Percentiles rank a stretch among this genome's conserved stretches.
Evolutionary conservation across 352 stramenopile species (phyloP).

Genomic region (Aphanomyces astaci): DNA sequence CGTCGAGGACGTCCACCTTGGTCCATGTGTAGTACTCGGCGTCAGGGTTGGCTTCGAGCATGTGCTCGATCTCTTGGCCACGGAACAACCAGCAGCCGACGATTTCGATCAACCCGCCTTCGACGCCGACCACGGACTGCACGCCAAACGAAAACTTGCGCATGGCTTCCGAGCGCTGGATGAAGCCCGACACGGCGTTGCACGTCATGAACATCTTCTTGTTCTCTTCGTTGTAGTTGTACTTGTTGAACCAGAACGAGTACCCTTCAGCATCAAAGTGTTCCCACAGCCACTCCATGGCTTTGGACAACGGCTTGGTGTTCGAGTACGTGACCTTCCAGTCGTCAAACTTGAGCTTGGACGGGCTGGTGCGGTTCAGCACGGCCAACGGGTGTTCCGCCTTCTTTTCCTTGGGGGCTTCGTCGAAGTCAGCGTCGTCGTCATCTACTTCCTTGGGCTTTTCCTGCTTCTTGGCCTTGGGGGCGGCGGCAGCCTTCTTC

Average conservation of each 20-base stretch:
- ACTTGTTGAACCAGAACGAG: conserved; percentile 86
- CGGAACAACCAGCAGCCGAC: conserved; percentile 87
- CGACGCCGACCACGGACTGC: conserved; percentile 62
- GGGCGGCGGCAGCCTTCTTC: conserved; percentile 43
- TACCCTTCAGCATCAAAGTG: conserved; percentile 83
- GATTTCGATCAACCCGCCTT: conserved; percentile 76
- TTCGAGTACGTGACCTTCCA: conserved; percentile 94
- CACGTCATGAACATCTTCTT: conserved; percentile 90
- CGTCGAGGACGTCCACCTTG: conserved; percentile 61
- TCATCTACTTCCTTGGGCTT: conserved; percentile 27
- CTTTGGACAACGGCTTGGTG: conserved; percentile 60
- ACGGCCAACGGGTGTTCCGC: conserved; percentile 79
- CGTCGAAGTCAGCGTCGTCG: conserved; percentile 24
- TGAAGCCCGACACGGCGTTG: conserved; percentile 89
- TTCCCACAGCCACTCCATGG: conserved; percentile 90
- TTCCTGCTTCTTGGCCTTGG: conserved; percentile 36
- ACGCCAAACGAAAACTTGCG: conserved; percentile 90
- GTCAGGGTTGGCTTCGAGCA: conserved; percentile 87
- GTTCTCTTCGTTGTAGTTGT: conserved; percentile 93
- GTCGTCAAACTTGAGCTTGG: conserved; percentile 68
- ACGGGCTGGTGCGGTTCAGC: conserved; percentile 79
- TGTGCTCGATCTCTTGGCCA: conserved; percentile 77
- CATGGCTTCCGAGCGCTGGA: conserved; percentile 87
- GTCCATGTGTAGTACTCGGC: conserved; percentile 91
- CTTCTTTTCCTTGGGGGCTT: conserved; percentile 62